Evolutionary conservation across 129 eudicot genomes (phyloP).

Genomic region (Heracleum sosnowskyi): DNA sequence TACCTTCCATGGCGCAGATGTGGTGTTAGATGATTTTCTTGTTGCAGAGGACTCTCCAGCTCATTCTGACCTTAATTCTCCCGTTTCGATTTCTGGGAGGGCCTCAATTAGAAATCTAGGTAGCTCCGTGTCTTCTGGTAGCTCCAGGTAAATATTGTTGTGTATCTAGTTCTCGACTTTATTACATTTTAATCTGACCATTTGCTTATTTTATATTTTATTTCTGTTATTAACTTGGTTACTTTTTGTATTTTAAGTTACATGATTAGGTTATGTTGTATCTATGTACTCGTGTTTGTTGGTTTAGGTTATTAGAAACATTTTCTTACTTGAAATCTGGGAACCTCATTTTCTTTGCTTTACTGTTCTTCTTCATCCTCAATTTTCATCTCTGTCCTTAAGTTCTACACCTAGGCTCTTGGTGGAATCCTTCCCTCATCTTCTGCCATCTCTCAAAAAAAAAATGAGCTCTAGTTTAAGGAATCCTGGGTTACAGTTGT

Average conservation of each 20-base stretch:
- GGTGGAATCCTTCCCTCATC: background rate
- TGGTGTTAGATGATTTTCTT: constrained; percentile 71
- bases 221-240: background rate
- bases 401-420: background rate
- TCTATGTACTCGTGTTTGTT: background rate
- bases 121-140: constrained; percentile 38
- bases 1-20: constrained; percentile 42
- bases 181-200: background rate
- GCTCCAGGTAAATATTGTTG: constrained; percentile 35
- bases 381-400: background rate
- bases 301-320: background rate
- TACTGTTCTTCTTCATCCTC: background rate
- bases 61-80: constrained; percentile 62
- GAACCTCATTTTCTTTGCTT: background rate
- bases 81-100: constrained; percentile 41
- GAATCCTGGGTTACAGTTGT: background rate
- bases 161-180: background rate
- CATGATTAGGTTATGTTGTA: background rate
- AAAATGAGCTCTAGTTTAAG: background rate
- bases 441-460: background rate
- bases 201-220: background rate
- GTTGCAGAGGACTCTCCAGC: constrained; percentile 76
- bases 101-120: constrained; percentile 29
- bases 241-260: background rate
- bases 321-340: background rate